Percentiles rank a stretch among this genome's conserved stretches.
Conservation (phyloP, 1,284 basidiomycete genomes). For the Cryptococcus neoformans region DNA sequence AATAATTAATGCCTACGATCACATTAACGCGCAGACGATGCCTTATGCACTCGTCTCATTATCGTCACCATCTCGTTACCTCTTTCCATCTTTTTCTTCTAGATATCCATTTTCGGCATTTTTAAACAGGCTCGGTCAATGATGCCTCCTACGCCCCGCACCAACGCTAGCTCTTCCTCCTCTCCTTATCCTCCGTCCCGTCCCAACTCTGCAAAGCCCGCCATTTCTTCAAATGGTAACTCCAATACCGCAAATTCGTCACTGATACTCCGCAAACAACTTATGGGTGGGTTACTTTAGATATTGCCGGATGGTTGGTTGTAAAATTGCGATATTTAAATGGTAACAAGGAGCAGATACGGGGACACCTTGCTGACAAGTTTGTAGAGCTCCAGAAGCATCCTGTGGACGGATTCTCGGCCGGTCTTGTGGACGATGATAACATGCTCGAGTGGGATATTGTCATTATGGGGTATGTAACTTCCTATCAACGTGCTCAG, state of each 20-base stretch:
- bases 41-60: neutral
- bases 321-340: neutral
- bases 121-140: neutral
- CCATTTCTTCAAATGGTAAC: slow-evolving; percentile 20
- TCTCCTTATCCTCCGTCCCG: slow-evolving; percentile 34
- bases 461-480: slow-evolving; percentile 79
- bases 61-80: neutral
- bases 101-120: neutral
- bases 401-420: slow-evolving; percentile 91
- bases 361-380: no score
- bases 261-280: slow-evolving; percentile 73
- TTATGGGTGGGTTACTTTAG: slow-evolving; percentile 50
- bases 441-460: slow-evolving; percentile 94
- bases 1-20: no score
- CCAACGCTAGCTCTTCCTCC: slow-evolving; percentile 17
- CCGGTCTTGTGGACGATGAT: slow-evolving; percentile 87
- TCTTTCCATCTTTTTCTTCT: neutral
- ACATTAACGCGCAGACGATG: no score
- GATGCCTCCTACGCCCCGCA: slow-evolving; percentile 28
- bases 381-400: slow-evolving; percentile 73
- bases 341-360: neutral
- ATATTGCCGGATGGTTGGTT: neutral
- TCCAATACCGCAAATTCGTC: slow-evolving; percentile 36
- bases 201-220: slow-evolving; percentile 34
- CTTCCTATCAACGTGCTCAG: neutral